Conservation (phyloP, 2,329 filamentous ascomycete species). For the Diaporthe aspalathi region DNA sequence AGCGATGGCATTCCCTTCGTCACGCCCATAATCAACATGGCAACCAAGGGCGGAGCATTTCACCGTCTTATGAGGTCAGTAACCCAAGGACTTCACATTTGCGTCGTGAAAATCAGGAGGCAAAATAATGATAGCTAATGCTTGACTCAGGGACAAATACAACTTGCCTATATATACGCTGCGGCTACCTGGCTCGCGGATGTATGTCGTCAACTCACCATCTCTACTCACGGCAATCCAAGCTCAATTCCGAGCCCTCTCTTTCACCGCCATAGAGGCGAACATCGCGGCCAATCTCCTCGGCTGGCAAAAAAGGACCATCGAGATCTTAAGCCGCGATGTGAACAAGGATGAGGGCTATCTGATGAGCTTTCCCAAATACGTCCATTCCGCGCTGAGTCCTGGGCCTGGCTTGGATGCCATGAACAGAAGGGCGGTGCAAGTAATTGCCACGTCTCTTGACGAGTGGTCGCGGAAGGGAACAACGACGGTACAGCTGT, state of each 20-base stretch:
- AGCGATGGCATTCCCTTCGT: conserved; percentile 43
- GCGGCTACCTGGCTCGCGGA: conserved; percentile 21
- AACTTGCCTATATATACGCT: conserved; percentile 30
- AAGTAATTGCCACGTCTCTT: conserved; percentile 17
- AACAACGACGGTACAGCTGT: not conserved
- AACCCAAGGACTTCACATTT: not conserved
- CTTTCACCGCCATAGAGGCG: conserved; percentile 25
- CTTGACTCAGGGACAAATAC: not conserved
- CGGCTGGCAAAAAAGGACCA: not conserved
- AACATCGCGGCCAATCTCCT: conserved; percentile 19
- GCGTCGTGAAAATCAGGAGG: not conserved
- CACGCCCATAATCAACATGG: conserved; percentile 44
- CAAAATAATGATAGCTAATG: not conserved
- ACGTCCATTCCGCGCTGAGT: conserved; percentile 29
- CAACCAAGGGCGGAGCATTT: conserved; percentile 1
- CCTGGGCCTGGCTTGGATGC: conserved; percentile 30
- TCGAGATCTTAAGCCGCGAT: conserved; percentile 13
- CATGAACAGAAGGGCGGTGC: conserved; percentile 31
- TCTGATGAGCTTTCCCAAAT: conserved; percentile 19
- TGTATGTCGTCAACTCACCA: conserved; percentile 28
- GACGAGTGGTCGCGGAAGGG: conserved; percentile 14
- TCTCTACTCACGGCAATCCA: conserved; percentile 18
- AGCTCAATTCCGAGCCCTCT: conserved; percentile 18
- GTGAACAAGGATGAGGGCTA: conserved; percentile 34
- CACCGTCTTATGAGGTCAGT: conserved; percentile 16